Evolutionary conservation across 2,329 filamentous ascomycete genomes (phyloP), one percentile per base, ranked within the genome.

Genomic region (Coleophoma eucalyptorum): DNA sequence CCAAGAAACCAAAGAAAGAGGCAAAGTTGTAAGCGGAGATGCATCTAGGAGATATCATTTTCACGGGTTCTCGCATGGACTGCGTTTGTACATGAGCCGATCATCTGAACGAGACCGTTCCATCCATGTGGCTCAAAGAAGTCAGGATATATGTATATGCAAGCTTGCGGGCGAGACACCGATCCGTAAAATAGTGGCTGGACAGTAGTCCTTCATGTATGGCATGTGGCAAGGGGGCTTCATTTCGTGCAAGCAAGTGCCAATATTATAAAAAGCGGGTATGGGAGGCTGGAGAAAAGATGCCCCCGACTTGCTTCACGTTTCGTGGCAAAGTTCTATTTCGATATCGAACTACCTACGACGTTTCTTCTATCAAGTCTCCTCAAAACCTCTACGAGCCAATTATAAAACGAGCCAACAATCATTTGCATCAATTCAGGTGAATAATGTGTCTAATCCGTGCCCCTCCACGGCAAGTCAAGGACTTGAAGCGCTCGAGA

Each of bases 1-100:
- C 56, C n/a, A 62, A 61, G 44, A 66, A 63, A 48, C 50, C 54
- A 46, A 63, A 60, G 55, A 59, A 55, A 19, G 51, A 45, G 19
- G 18, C 55, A 8, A 56, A 56, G 37, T 40, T 58, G 21, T 58
- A 11, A 18, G 16, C 35, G 13, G 13, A 6, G 35, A 2, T 15
- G 35, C 6, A 12, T 15, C 15, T 15, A 4, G 13, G 35, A 6
- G 13, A 38, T n/a, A 18, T 38, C 35, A 18, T 18, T 15, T 38
- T 8, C 15, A 18, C 35, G 35, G 35, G 35, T 38, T 8, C 35
- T 38, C 35, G 35, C 35, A 18, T 38, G 35, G 16, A 8, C 6
- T 38, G 15, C 35, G 35, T 38, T 38, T 38, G 35, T 18, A 38
- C 35, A 38, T 38, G 15, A 38, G 16, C 5, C 16, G 35, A 38